Evolutionary conservation across 345 rosid species (phyloP).

Genomic region (Rhodamnia argentea): DNA sequence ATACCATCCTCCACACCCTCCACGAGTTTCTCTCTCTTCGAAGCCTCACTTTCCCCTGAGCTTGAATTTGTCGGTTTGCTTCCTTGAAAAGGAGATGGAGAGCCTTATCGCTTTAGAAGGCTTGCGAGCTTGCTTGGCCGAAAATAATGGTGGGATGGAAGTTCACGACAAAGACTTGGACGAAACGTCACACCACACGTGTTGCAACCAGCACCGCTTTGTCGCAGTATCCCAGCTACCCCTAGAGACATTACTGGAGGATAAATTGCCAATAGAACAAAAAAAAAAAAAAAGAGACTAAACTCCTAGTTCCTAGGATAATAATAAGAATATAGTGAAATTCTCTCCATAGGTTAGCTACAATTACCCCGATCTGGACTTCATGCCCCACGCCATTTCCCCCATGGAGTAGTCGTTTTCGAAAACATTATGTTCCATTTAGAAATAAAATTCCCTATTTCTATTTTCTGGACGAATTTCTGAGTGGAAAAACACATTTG

Average conservation of each 20-base stretch:
- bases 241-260: not conserved
- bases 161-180: not conserved
- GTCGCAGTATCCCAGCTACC: not conserved
- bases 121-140: not conserved
- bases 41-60: not conserved
- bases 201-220: not conserved
- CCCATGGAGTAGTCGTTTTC: too few species aligned
- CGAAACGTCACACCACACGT: too few species aligned
- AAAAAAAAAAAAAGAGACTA: not conserved
- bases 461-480: too few species aligned
- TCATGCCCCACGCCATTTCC: not conserved
- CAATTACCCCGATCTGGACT: not conserved
- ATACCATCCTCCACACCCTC: not conserved
- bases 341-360: not conserved
- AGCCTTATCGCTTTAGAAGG: not conserved
- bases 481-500: too few species aligned
- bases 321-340: not conserved
- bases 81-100: too few species aligned
- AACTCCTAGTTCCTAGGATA: not conserved
- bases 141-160: not conserved
- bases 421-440: too few species aligned
- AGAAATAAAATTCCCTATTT: too few species aligned
- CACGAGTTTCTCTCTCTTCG: not conserved
- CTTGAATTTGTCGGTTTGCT: not conserved
- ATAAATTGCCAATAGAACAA: not conserved